Base-by-base conservation (phyloP, 192 early-diverging fungal genomes). In the Irineochytrium annulatum region DNA sequence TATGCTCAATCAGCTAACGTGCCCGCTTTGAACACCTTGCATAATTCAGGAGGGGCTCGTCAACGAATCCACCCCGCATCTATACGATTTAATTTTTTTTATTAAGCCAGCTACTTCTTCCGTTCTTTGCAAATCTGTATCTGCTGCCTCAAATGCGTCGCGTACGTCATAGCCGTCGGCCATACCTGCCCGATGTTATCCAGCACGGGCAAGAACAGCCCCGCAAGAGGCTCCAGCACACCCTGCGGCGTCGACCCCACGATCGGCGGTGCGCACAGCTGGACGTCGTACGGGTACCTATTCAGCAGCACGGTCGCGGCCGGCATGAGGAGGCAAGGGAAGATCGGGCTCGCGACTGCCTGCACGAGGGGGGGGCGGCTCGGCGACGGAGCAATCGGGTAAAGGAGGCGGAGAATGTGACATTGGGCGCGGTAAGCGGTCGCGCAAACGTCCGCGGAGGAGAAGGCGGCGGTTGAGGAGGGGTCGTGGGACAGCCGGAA, bases 341-440 rank as follows among this genome's bases (percentile, higher is more conserved):
- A 31, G 24, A 70, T 66, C 17, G 57, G 55, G 19, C 63, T 52
- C 26, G 43, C 26, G 2, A 22, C 62, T 3, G 39, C 6, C 13
- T 22, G 53, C 31, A 48, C 37, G n/a, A 62, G 67, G 2, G 67
- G 60, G 16, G 52, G n/a, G 20, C 24, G 19, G 31, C 34, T 59
- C 0, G 68, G 43, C 6, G 57, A 17, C 16, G 55, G 62, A 2
- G 63, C 55, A 20, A 34, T 37, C 46, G 8, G 33, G 33, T 27
- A 70, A 6, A 62, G 29, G n/a, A 27, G 16, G 31, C 59, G 53
- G 24, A 70, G 43, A 28, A 70, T 39, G 29, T 19, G 34, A 8
- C 53, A 55, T 37, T 65, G 62, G 17, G 57, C 69, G 16, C 59
- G 45, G 37, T 70, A 70, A 30, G 62, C 52, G 16, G 34, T 11